Evolutionary conservation across 192 early-diverging fungal species (phyloP), one percentile per base, ranked within the genome.

Genomic region (Gonapodya prolifera): DNA sequence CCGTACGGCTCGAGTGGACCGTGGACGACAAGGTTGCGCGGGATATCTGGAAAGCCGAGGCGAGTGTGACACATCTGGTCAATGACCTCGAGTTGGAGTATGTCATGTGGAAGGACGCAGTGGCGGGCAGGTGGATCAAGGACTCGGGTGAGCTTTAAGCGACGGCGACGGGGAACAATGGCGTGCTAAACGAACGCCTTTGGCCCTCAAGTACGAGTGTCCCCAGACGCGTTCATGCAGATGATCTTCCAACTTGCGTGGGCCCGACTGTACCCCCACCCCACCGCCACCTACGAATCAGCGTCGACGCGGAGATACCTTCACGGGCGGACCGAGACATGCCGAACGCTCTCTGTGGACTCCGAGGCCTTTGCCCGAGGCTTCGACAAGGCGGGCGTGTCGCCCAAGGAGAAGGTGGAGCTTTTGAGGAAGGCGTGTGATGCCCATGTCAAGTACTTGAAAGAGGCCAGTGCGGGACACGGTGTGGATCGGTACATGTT

Each of bases 311-410:
- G 95, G 30, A 83, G 91, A 76, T 97, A 88, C 82, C 77, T 89
- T 70, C 91, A 91, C 75, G 95, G 95, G 28, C 87, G 95, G 29
- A 97, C 95, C 0, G 95, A 96, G 78, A 95, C 94, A 0, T 91
- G 89, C 70, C 86, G 95, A 28, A 91, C 93, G 8, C 83, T 94
- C 23, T 92, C 90, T n/a, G 70, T 81, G 0, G 94, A 92, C 29
- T 87, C 87, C 1, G 87, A 86, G 29, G 87, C 79, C 0, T 95
- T 96, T 85, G 85, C 94, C 30, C 80, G 86, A 69, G 82, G 84
- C 29, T 92, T 87, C 45, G 45, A n/a, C 45, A 8, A n/a, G 45
- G 45, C n/a, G 8, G 13, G 13, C n/a, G 45, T n/a, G 8, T 8
- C 45, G 13, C 79, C 82, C 17, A 78, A 80, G 33, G 90, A 89